Conservation (phyloP, 225 moss, liverwort and hornwort genomes). For the Pseudisothecium myosuroides region DNA sequence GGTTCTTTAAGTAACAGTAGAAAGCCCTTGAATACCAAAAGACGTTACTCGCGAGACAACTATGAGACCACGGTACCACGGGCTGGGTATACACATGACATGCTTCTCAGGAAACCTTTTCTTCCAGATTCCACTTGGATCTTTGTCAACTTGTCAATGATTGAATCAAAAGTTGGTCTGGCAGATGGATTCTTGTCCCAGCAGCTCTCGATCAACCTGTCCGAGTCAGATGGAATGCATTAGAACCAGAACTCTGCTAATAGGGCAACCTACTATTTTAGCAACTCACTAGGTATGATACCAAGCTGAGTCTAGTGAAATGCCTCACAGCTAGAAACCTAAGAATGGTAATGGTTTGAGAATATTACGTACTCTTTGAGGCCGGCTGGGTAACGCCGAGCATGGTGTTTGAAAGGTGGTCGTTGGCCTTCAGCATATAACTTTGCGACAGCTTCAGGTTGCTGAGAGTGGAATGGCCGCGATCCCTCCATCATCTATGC, state of each 20-base stretch:
- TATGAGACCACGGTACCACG: background rate
- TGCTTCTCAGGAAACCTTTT: constrained; percentile 4
- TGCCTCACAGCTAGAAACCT: background rate
- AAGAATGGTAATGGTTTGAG: background rate
- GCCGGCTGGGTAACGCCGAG: constrained; percentile 41
- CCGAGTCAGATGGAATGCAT: background rate
- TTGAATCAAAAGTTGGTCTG: constrained; percentile 39
- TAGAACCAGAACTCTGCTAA: background rate
- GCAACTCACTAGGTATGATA: background rate
- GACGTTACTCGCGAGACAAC: background rate
- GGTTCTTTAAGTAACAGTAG: background rate
- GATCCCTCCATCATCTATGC: constrained; percentile 76
- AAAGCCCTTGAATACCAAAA: background rate
- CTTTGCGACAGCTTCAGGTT: constrained; percentile 45
- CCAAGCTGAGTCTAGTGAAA: background rate
- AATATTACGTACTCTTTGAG: constrained; percentile 51
- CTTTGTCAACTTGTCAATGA: constrained; percentile 31
- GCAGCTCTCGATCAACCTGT: constrained; percentile 66
- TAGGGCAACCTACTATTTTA: background rate
- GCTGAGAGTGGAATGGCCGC: constrained; percentile 22
- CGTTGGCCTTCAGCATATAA: constrained; percentile 23
- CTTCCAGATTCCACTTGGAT: constrained; percentile 23
- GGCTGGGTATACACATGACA: constrained; percentile 9
- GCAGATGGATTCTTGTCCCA: constrained; percentile 35
- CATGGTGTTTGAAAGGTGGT: constrained; percentile 62